Conservation (phyloP, 2,329 filamentous ascomycete species). For the Camillea tinctor region DNA sequence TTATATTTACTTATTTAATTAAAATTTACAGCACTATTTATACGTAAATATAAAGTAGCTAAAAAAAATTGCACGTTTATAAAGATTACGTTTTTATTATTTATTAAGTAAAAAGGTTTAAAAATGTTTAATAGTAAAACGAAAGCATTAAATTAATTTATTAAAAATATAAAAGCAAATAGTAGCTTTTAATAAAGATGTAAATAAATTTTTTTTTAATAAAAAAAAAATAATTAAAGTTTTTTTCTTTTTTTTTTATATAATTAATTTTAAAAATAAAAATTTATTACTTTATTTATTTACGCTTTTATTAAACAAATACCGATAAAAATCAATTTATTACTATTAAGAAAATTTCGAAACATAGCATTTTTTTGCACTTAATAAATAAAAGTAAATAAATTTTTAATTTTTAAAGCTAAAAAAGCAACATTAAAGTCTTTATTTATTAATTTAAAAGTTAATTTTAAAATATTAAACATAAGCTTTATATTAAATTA, state of each 20-base stretch:
- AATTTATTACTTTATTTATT: not conserved
- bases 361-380: too few species aligned
- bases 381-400: too few species aligned
- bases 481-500: too few species aligned
- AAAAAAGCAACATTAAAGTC: too few species aligned
- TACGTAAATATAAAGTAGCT: not conserved
- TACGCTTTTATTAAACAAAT: not conserved
- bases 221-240: not conserved
- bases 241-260: not conserved
- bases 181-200: not conserved
- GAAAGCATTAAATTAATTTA: not conserved
- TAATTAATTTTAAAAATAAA: not conserved
- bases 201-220: too few species aligned
- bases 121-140: not conserved
- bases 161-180: not conserved
- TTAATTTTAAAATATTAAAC: too few species aligned
- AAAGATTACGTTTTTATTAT: not conserved
- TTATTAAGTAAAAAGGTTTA: not conserved
- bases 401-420: too few species aligned
- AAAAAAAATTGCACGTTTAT: not conserved
- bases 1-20: not conserved
- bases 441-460: too few species aligned
- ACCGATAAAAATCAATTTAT: not conserved
- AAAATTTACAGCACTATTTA: not conserved
- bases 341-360: not conserved